These are phyloP conservation scores for Lentinula guzmanii DNA, from an alignment of 768 basidiomycete species.

Conservation along the genomic window DNA sequence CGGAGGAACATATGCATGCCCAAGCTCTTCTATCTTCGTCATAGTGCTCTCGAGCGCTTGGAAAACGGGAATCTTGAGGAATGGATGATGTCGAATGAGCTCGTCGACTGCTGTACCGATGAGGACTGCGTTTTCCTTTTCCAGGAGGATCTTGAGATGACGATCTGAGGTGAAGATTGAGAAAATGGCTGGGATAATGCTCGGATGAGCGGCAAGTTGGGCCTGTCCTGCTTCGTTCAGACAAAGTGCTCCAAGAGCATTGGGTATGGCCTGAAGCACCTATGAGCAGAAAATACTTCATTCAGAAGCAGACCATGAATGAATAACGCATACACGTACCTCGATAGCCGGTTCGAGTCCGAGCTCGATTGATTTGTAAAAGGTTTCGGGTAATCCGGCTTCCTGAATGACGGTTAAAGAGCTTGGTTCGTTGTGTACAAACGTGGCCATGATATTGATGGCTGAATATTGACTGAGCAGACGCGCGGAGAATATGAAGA, in stretches of 20 bases:
- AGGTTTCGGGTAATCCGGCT: constrained; percentile 78
- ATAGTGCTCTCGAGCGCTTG: constrained; percentile 69
- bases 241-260: constrained; percentile 94
- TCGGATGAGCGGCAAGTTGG: constrained; percentile 69
- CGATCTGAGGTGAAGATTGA: constrained; percentile 80
- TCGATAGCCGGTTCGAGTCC: constrained; percentile 87
- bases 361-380: constrained; percentile 80
- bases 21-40: constrained; percentile 68
- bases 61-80: constrained; percentile 74
- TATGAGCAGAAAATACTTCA: constrained; percentile 21
- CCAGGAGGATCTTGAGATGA: constrained; percentile 77
- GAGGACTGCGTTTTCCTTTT: constrained; percentile 88
- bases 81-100: constrained; percentile 92
- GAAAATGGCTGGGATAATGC: constrained; percentile 81
- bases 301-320: not conserved
- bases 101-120: constrained; percentile 92
- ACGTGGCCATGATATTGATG: constrained; percentile 93
- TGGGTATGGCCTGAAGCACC: constrained; percentile 91
- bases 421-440: constrained; percentile 98
- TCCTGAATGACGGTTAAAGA: constrained; percentile 92
- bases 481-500: not conserved
- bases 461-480: constrained; percentile 35
- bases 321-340: constrained; percentile 32
- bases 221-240: constrained; percentile 87
- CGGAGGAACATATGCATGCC: constrained; percentile 50